Conservation (phyloP, 768 basidiomycete genomes). For the Tylopilus subfusipes region DNA sequence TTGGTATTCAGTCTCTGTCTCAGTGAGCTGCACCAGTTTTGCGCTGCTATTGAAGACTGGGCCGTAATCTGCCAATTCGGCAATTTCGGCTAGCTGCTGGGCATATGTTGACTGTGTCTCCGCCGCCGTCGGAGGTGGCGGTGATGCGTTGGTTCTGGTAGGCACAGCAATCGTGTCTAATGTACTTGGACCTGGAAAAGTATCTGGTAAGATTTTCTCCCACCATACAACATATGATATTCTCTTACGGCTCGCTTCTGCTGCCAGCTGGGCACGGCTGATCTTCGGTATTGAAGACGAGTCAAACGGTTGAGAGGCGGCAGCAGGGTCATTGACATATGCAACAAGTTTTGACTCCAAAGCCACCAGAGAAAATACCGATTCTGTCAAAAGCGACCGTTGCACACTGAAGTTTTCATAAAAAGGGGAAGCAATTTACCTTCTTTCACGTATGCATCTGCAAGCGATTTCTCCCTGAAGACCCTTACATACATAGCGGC, state of each 20-base stretch:
- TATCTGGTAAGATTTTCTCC: slow-evolving; percentile 10
- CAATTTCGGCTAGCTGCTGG: slow-evolving; percentile 80
- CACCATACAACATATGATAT: not conserved
- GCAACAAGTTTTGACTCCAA: slow-evolving; percentile 91
- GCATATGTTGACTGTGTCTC: slow-evolving; percentile 87
- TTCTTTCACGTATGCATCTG: slow-evolving; percentile 87
- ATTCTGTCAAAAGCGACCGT: slow-evolving; percentile 54
- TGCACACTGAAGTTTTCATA: not conserved
- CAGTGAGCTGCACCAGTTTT: slow-evolving; percentile 81
- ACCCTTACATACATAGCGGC: slow-evolving; percentile 91
- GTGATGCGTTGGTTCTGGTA: slow-evolving; percentile 52
- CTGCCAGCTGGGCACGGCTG: slow-evolving; percentile 87
- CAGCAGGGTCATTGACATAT: slow-evolving; percentile 82
- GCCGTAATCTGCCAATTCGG: slow-evolving; percentile 84
- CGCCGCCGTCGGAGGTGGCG: slow-evolving; percentile 77
- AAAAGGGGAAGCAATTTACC: slow-evolving; percentile 50
- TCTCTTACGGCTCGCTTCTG: slow-evolving; percentile 78
- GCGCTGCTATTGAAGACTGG: slow-evolving; percentile 81
- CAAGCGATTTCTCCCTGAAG: slow-evolving; percentile 74
- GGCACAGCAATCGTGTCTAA: slow-evolving; percentile 83
- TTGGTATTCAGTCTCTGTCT: slow-evolving; percentile 97
- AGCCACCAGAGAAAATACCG: slow-evolving; percentile 86
- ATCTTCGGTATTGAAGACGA: slow-evolving; percentile 85
- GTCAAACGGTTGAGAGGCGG: slow-evolving; percentile 76
- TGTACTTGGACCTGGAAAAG: slow-evolving; percentile 69